Percentiles rank a stretch among this genome's conserved stretches.
Evolutionary conservation across 768 basidiomycete species (phyloP).

Genomic region (Gloeophyllum trabeum): DNA sequence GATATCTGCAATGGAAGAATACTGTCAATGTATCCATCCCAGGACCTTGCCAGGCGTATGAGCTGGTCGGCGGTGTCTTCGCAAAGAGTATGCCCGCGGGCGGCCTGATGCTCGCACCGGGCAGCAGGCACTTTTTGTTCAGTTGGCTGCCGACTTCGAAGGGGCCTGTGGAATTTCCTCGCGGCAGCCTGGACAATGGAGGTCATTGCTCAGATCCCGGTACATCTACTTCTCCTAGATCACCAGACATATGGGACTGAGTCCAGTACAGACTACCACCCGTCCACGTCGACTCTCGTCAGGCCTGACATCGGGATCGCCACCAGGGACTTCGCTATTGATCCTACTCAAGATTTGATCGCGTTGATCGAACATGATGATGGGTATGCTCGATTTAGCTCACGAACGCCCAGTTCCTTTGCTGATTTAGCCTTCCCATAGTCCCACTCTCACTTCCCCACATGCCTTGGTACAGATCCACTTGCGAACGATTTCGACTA

Average conservation of each 20-base stretch:
- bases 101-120: no score
- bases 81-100: conserved; percentile 24
- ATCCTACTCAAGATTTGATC: conserved; percentile 52
- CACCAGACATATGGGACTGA: no score
- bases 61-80: conserved; percentile 50
- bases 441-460: neutral
- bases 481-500: conserved; percentile 31
- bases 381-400: conserved; percentile 3
- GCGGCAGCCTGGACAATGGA: no score
- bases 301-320: conserved; percentile 25
- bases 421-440: neutral
- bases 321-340: conserved; percentile 50
- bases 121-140: no score
- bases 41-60: conserved; percentile 37
- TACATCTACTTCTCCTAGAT: no score
- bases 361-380: conserved; percentile 24
- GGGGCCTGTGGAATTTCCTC: no score
- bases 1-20: conserved; percentile 12
- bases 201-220: no score
- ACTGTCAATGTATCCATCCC: conserved; percentile 16
- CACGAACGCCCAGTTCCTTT: neutral
- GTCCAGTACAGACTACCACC: no score
- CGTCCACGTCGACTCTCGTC: no score
- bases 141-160: no score
- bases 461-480: conserved; percentile 22